Base-by-base conservation (phyloP, 495 filamentous ascomycete genomes). In the Letharia lupina region DNA sequence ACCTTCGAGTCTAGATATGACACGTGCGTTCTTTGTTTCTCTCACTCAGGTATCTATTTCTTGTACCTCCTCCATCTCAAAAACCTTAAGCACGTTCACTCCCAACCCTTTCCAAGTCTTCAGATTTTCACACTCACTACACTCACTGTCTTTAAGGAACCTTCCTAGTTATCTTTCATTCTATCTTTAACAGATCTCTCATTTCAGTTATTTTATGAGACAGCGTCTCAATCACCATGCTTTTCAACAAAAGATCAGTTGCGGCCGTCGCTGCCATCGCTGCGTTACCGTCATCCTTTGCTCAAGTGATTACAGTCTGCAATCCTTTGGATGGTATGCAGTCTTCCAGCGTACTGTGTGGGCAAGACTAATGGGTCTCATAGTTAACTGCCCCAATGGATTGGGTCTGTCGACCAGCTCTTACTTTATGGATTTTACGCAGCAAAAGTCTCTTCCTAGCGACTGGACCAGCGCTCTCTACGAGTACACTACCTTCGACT, bases 391-490 rank as follows among this genome's bases (percentile, higher is more conserved):
- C 57, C 68, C 68, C 18, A 35, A 54, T 31, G 62, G 52, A 31
- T 20, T 50, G 16, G 91, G 86, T 62, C 77, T 93, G 56, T 79
- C 80, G 57, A 81, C 80, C 60, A 77, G 75, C 62, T 71, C 74
- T 68, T 83, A 82, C 73, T 81, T 75, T 68, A 79, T 84, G 70
- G 87, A 93, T 77, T 92, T 92, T 78, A 82, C 81, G 23, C 77
- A 82, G 5, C 84, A 84, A 1, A 76, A 77, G 7, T 73, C 76
- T 44, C 76, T 82, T 35, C 74, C 80, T 57, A 72, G 75, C 50
- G 80, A 79, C 47, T 94, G 87, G 83, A 85, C n/a, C 80, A 82
- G 35, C 82, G 84, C 65, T 31, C 52, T 28, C 13, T 63, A 70
- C 16, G 64, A 65, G 35, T 48, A 47, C 35, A 65, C 67, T 20